Evolutionary conservation across 345 rosid species (phyloP).

Genomic region (Trapa incisa): DNA sequence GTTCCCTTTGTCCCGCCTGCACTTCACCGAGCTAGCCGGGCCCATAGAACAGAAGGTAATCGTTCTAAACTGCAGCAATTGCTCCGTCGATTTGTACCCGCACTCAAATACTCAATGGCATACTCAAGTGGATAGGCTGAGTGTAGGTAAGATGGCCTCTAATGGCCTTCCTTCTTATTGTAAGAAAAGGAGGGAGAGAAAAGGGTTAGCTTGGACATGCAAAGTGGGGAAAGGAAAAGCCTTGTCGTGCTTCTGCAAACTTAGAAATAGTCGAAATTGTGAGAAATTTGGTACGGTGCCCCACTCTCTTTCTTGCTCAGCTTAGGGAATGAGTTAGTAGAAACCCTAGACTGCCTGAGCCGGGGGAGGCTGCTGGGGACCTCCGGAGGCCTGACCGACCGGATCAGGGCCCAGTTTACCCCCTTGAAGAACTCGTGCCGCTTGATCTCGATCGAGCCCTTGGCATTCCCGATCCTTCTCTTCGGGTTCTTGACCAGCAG

Average conservation of each 20-base stretch:
- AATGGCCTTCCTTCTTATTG: too few relatives aligned
- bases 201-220: conserved; percentile 2
- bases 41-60: too few relatives aligned
- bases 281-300: conserved; percentile 65
- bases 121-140: too few relatives aligned
- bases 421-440: conserved; percentile 76
- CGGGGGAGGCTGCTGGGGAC: conserved; percentile 30
- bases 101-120: too few relatives aligned
- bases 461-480: conserved; percentile 66
- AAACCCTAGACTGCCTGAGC: conserved; percentile 2
- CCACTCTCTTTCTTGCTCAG: conserved; percentile 61
- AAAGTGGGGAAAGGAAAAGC: conserved; percentile 1
- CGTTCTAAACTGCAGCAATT: too few relatives aligned
- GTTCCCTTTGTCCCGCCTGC: too few relatives aligned
- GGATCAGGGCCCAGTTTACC: conserved; percentile 78
- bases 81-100: too few relatives aligned
- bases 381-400: conserved; percentile 76
- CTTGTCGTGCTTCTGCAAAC: conserved; percentile 11
- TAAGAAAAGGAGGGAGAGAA: background rate
- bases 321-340: conserved; percentile 27
- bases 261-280: conserved; percentile 75
- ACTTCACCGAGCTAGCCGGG: too few relatives aligned
- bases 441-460: conserved; percentile 75
- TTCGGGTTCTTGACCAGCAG: conserved; percentile 70
- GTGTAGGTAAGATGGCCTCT: too few relatives aligned